These are phyloP conservation scores for Fraxinus sp. DNA, from an alignment of 305 asterid genomes.

Conservation along the genomic window DNA sequence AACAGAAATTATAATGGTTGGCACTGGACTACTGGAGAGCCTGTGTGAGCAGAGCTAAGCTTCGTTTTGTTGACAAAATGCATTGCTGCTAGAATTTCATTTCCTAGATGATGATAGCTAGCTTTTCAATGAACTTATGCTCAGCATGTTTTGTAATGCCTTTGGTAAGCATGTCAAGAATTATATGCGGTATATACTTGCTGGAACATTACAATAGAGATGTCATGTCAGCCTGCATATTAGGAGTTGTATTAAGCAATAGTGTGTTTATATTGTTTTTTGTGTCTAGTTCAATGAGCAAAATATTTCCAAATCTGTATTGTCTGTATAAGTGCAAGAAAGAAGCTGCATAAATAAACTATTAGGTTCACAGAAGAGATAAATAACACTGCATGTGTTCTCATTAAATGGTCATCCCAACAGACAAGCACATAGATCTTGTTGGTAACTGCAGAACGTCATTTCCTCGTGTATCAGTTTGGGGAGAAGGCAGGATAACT, in stretches of 20 bases:
- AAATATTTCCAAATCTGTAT: not conserved
- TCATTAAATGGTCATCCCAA: slow-evolving; percentile 13
- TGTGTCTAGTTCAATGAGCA: slow-evolving; percentile 2
- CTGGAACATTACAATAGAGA: not conserved
- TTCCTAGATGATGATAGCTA: not conserved
- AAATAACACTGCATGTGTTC: not conserved
- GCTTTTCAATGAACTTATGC: not conserved
- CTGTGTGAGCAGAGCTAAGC: not conserved
- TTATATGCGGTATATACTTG: not conserved
- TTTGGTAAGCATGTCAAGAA: not conserved
- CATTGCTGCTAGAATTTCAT: not conserved
- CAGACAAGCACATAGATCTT: not conserved
- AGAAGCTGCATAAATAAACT: slow-evolving; percentile 1
- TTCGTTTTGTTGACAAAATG: not conserved
- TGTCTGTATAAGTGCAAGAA: slow-evolving; percentile 11
- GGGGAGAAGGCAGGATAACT: slow-evolving; percentile 41
- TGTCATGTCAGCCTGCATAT: not conserved
- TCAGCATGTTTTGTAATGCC: not conserved
- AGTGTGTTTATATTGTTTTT: not conserved
- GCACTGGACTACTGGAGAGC: not conserved
- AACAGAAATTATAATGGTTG: not conserved
- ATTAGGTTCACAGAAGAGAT: slow-evolving; percentile 3
- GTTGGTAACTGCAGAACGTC: slow-evolving; percentile 18
- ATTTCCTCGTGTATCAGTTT: slow-evolving; percentile 20
- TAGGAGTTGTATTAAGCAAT: not conserved